Evolutionary conservation across 345 rosid genomes (phyloP).

Genomic region (Excoecaria cochinchinensis): DNA sequence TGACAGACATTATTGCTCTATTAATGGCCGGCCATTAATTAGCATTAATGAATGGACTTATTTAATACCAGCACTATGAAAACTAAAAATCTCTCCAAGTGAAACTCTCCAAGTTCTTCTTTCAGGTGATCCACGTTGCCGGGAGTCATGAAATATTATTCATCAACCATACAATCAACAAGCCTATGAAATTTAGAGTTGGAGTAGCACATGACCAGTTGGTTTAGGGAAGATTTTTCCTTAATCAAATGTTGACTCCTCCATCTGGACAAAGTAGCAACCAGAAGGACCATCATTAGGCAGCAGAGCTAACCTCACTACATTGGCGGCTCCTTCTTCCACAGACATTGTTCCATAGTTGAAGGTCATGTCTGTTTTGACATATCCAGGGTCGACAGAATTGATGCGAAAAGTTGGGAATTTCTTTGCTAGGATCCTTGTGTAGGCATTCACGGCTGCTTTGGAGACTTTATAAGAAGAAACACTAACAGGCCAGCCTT

Average conservation of each 20-base stretch:
- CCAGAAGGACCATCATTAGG: constrained; percentile 39
- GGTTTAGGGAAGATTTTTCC: background rate
- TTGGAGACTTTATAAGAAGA: constrained; percentile 29
- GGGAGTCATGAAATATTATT: too few species aligned
- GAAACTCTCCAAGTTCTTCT: too few species aligned
- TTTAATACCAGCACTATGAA: too few species aligned
- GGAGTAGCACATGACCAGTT: background rate
- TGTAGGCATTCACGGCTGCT: constrained; percentile 32
- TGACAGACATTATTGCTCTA: too few species aligned
- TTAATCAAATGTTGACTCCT: background rate
- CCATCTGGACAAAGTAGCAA: constrained; percentile 20
- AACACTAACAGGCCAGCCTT: constrained; percentile 24
- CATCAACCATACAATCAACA: too few species aligned
- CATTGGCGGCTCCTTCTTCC: constrained; percentile 14
- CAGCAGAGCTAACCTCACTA: constrained; percentile 35
- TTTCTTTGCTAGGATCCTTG: constrained; percentile 29
- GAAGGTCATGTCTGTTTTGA: constrained; percentile 27
- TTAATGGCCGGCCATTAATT: too few species aligned
- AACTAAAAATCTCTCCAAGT: too few species aligned
- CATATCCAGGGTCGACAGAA: constrained; percentile 30
- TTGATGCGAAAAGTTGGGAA: constrained; percentile 22
- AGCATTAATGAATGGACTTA: too few species aligned
- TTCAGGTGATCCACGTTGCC: too few species aligned
- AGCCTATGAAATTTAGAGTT: background rate
- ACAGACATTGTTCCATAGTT: background rate